Evolutionary conservation across 495 filamentous ascomycete genomes (phyloP).

Genomic region (Physcia stellaris): DNA sequence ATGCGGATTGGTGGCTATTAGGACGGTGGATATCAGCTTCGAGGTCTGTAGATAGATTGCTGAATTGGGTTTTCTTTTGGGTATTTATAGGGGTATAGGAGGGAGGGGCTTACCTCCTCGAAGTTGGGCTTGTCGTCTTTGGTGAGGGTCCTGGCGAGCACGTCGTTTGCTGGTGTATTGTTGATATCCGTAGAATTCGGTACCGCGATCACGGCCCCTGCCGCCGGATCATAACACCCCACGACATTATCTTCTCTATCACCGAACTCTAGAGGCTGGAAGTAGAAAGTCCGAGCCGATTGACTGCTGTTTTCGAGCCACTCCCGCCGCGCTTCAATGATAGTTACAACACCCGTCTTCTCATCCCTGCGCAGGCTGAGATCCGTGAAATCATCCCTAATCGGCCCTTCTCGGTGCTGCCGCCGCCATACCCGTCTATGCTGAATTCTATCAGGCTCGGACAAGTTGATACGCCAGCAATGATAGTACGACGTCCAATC

Average conservation of each 20-base stretch:
- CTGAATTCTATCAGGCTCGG: slow-evolving; percentile 22
- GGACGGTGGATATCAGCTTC: background rate
- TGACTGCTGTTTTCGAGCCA: slow-evolving; percentile 47
- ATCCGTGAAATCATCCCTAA: slow-evolving; percentile 65
- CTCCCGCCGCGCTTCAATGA: slow-evolving; percentile 60
- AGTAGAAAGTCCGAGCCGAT: slow-evolving; percentile 57
- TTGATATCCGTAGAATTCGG: background rate
- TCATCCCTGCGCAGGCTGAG: slow-evolving; percentile 53
- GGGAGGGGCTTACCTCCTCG: background rate
- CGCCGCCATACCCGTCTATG: slow-evolving; percentile 46
- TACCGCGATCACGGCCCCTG: background rate
- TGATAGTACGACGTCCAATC: slow-evolving; percentile 62
- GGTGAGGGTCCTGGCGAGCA: background rate
- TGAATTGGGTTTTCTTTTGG: background rate
- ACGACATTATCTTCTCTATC: slow-evolving; percentile 1
- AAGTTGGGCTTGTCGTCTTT: background rate
- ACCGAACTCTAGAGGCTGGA: slow-evolving; percentile 36
- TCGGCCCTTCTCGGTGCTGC: slow-evolving; percentile 56
- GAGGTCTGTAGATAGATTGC: background rate
- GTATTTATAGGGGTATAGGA: background rate
- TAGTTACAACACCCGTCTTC: slow-evolving; percentile 39
- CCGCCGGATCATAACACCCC: background rate
- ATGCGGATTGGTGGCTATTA: slow-evolving; percentile 6
- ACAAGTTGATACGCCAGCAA: slow-evolving; percentile 46
- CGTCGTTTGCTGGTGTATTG: background rate